Evolutionary conservation across 2,329 filamentous ascomycete genomes (phyloP), one percentile per base, ranked within the genome.

Genomic region (Sclerotinia borealis): DNA sequence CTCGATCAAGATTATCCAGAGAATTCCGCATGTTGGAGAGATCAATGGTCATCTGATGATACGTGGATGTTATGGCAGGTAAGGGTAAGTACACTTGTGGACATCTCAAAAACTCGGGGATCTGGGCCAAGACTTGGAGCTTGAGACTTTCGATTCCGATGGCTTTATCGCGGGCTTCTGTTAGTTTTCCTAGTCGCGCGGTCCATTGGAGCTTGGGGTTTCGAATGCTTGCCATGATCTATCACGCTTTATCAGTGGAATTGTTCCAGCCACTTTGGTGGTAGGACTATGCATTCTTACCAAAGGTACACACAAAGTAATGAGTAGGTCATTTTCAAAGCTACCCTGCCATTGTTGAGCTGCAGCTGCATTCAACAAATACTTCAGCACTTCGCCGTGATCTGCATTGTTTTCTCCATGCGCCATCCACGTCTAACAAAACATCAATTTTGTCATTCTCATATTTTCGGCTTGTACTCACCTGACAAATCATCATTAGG

Each of bases 401-500:
- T 29, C 19, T 5, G 37, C n/a, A 43, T 55, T 31, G n/a, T 43
- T 25, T 29, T 43, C 52, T 29, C 52, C 15, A 6, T 55, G 37
- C 13, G 37, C 52, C 52, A 55, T 55, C 52, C 37, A 55, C 5
- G 25, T 15, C 52, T 55, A 43, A 15, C 15, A 10, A 9, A 5
- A 43, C 15, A 15, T 55, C 7, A 55, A 25, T 7, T 10, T 22
- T 8, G 7, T 15, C 3, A 31, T 31, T 15, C 15, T 5, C 6
- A 8, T n/a, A 1, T 2, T 31, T 5, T n/a, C 4, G 9, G 37
- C 31, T 4, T 8, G 9, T 13, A 13, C 59, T 55, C 13, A 47
- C 59, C 34, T 55, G 34, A 17, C 47, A 55, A 47, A 61, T 54
- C 59, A 55, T 41, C 59, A 61, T 61, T 19, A 61, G 34, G 27